Percentiles rank a stretch among this genome's conserved stretches.
Evolutionary conservation across 805 yeast genomes (phyloP).

Genomic region (Candida dajiaensis): DNA sequence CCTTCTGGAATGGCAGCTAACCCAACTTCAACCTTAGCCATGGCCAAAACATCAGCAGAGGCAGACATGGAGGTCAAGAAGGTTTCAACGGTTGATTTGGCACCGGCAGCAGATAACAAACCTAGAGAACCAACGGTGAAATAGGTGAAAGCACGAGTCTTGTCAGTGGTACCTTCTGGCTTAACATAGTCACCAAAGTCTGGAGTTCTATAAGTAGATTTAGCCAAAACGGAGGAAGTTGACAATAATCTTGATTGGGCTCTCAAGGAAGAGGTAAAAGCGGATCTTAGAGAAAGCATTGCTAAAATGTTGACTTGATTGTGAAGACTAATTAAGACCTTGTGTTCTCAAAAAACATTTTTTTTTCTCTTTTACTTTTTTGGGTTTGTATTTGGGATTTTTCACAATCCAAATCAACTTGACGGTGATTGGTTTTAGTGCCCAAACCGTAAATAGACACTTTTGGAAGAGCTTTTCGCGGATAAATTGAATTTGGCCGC

Average conservation of each 20-base stretch:
- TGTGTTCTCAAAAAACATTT: background rate
- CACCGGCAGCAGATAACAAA: conserved; percentile 85
- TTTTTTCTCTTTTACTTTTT: background rate
- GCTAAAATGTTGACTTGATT: conserved; percentile 3
- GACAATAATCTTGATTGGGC: conserved; percentile 26
- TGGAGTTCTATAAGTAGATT: conserved; percentile 85
- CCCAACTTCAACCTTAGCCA: conserved; percentile 99
- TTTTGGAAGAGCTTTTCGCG: background rate
- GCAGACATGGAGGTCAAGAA: conserved; percentile 94
- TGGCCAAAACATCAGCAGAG: conserved; percentile 96
- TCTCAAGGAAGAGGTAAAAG: conserved; percentile 17
- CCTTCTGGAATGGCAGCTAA: conserved; percentile 92
- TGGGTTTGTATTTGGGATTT: conserved; percentile 6
- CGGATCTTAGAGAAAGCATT: conserved; percentile 26
- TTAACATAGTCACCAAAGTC: conserved; percentile 79
- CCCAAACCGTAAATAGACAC: conserved; percentile 3
- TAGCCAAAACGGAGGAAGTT: conserved; percentile 41
- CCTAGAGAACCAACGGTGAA: conserved; percentile 98
- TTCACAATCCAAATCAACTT: conserved; percentile 20
- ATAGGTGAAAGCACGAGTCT: conserved; percentile 82
- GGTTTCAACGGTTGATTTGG: conserved; percentile 91
- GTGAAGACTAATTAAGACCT: background rate
- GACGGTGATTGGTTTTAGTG: conserved; percentile 22
- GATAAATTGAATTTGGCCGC: background rate
- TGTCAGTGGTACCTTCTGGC: conserved; percentile 63